Evolutionary conservation across 2,329 filamentous ascomycete species (phyloP), one percentile per base, ranked within the genome.

Genomic region (Fonsecaea pedrosoi): DNA sequence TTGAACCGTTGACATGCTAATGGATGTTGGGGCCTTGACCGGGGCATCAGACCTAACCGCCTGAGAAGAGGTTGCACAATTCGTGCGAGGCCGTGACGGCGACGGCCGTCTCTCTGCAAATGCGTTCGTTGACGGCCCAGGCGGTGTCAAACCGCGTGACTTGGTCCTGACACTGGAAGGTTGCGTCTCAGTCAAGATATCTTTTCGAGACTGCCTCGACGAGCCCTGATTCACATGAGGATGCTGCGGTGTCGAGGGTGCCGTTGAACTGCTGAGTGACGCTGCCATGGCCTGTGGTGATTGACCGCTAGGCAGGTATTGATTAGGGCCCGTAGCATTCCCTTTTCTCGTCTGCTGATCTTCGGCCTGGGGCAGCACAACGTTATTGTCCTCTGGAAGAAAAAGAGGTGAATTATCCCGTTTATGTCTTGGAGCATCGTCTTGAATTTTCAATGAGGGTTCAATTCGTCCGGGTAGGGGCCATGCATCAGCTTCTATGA

Each of bases 401-500:
- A 69, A 66, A n/a, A 66, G 57, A 34, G 59, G 60, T 9, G 64
- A 66, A 13, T 62, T 45, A 35, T 32, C 38, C 50, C 34, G 30
- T 13, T 25, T 9, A 42, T 54, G 4, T n/a, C n/a, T 63, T 35
- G 18, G 37, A 10, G 25, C 6, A n/a, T 9, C 13, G 4, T 35
- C 60, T 40, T 34, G 48, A 30, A 25, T 13, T 34, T 53, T 48
- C 18, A 30, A 54, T 60, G 25, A 10, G 32, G 34, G 18, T 8
- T 18, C 9, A 34, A 15, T 32, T 15, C 30, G 13, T 25, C 21
- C 37, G 25, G 18, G 48, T 25, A 48, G 7, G 8, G 30, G 4
- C 67, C 67, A 70, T 4, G 67, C 69, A 18, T 62, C 63, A 9
- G 66, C 55, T 48, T 64, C 38, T 54, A 25, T 67, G n/a, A 62